Conservation (phyloP, 345 rosid species). For the Arabidopsis arenosa region DNA sequence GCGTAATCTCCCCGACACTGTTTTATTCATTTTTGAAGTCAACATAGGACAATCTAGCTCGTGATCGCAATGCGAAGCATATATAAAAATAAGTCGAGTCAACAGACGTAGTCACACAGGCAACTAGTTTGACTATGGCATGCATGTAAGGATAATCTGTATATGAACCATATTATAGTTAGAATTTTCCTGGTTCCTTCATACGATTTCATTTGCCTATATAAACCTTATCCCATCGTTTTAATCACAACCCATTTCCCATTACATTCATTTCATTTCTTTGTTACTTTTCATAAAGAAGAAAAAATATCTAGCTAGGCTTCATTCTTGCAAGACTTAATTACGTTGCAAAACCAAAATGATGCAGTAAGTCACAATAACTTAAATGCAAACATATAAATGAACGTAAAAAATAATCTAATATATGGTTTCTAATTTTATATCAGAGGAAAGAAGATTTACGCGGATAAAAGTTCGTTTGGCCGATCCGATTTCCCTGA, state of each 20-base stretch:
- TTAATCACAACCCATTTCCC: constrained; percentile 10
- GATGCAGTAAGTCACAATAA: constrained; percentile 26
- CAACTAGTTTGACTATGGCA: constrained; percentile 26
- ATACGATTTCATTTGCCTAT: constrained; percentile 17
- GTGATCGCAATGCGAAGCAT: not conserved
- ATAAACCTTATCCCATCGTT: constrained; percentile 13
- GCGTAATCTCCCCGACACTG: too few relatives aligned
- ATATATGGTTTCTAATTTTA: not conserved
- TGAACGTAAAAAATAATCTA: not conserved
- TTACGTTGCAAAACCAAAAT: not conserved
- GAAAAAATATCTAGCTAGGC: not conserved
- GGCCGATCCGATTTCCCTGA: constrained; percentile 18
- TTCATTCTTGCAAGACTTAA: constrained; percentile 6
- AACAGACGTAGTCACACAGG: constrained; percentile 25
- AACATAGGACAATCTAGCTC: too few relatives aligned
- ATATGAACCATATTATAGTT: not conserved
- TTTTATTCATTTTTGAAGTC: too few relatives aligned
- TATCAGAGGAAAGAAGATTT: constrained; percentile 27
- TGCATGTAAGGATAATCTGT: too few relatives aligned
- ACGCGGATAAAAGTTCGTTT: constrained; percentile 8
- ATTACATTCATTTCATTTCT: not conserved
- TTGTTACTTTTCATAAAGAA: not conserved
- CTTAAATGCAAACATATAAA: not conserved
- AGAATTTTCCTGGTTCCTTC: constrained; percentile 22
- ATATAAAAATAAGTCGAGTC: constrained; percentile 9